Base-by-base conservation (phyloP, 148 eudicot species). In the Camellia japonica region DNA sequence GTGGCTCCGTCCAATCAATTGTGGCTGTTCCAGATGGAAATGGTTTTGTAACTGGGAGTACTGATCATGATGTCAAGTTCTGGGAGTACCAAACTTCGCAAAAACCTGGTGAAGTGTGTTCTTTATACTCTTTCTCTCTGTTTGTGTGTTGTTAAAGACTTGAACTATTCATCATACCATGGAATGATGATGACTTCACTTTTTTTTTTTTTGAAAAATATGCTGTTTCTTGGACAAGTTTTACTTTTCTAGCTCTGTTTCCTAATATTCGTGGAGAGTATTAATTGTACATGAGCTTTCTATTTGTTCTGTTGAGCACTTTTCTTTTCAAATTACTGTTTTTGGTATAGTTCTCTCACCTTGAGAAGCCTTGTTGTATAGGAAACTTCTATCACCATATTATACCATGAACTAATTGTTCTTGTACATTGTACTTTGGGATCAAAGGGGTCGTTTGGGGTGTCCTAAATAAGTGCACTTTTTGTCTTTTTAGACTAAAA, bases 41-140 rank as follows among this genome's bases (percentile, higher is more conserved):
- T 72, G 97, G 99, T 70, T 92, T 96, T 83, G 85, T 93, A 63
- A 92, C 93, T n/a, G 99, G 99, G 82, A 93, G 99, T 84, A 78
- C 92, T 78, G 99, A 93, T 81, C 95, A 92, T 30, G 99, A 96
- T 83, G 91, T 96, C 70, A 96, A 96, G 88, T 92, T 93, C 76
- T 96, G 99, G 99, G 93, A 92, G 44, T 96, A 92, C 83, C 77
- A 84, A 75, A 83, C 74, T 61, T 67, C 69, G 46, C 78, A 89
- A 77, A 90, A 86, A 76, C 59, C 92, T 79, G 91, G 91, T 77
- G 88, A 89, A 64, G 97, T 93, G 70, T 75, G 93, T 91, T 74
- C 71, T 66, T 80, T 62, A 2, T 71, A 61, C 81, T 43, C 75
- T 77, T 47, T 76, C 15, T 4, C n/a, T 19, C 41, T 41, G 8